A percentile compares a stretch with the other conserved stretches of the same genome.
These are phyloP conservation scores for Salinomyces thailandicus DNA, from an alignment of 2,329 filamentous ascomycete species.

Conservation along the genomic window DNA sequence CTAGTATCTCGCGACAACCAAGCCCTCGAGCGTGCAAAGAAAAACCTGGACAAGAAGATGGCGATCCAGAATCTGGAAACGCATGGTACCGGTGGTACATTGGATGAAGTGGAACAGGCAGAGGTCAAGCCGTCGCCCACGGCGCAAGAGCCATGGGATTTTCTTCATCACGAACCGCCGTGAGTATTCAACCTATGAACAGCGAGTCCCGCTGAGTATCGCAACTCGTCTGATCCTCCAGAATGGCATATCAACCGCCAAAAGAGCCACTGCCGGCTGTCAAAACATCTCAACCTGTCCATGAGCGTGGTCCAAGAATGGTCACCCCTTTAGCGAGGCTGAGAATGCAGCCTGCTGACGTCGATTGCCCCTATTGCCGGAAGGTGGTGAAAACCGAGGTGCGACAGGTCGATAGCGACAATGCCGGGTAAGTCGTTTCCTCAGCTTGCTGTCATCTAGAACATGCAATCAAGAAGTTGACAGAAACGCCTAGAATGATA, in stretches of 20 bases:
- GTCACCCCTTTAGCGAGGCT: background rate
- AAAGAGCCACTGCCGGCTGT: background rate
- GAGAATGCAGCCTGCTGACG: background rate
- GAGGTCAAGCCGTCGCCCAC: too few relatives aligned
- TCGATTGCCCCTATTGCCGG: constrained; percentile 1
- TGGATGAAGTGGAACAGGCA: background rate
- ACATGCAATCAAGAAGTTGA: background rate
- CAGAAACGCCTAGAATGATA: background rate
- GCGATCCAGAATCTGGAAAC: background rate
- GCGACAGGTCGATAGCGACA: background rate
- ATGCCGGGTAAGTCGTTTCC: background rate
- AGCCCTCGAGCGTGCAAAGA: too few relatives aligned
- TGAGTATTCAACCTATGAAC: too few relatives aligned
- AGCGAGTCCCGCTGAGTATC: too few relatives aligned
- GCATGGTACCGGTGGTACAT: background rate
- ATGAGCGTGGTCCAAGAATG: background rate
- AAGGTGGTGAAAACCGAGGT: background rate
- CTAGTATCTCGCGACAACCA: too few relatives aligned
- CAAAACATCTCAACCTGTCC: background rate
- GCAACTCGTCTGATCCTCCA: background rate
- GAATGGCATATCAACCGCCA: background rate
- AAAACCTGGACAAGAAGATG: too few relatives aligned
- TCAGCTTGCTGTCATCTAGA: background rate
- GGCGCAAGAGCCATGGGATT: too few relatives aligned
- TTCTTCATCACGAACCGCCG: too few relatives aligned